These are phyloP conservation scores for Mitragyna speciosa DNA, from an alignment of 257 asterid genomes.

Conservation along the genomic window DNA sequence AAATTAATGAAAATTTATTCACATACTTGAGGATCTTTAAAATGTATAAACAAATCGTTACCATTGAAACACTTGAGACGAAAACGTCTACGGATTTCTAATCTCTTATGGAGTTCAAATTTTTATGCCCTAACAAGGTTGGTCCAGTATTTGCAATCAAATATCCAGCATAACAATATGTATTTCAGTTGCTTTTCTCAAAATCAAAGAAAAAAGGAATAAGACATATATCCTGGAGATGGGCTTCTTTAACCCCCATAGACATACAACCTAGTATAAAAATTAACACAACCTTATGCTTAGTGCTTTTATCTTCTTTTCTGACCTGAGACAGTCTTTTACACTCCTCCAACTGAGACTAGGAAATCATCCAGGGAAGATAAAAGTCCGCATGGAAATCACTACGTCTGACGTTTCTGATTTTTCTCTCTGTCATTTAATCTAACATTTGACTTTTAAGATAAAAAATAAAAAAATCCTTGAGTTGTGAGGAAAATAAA, in stretches of 20 bases:
- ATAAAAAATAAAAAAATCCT: too few species aligned
- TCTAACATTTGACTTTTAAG: too few species aligned
- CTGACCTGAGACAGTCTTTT: constrained; percentile 91
- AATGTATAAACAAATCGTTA: too few species aligned
- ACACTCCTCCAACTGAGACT: constrained; percentile 88
- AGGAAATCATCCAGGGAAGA: constrained; percentile 91
- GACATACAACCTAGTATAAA: background rate
- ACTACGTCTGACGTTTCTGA: too few species aligned
- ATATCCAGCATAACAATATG: background rate
- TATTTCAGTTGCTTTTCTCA: background rate
- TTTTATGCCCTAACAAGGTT: too few species aligned
- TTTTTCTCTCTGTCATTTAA: too few species aligned
- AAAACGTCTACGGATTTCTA: too few species aligned
- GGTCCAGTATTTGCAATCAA: background rate
- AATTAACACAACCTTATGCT: background rate
- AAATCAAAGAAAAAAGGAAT: background rate
- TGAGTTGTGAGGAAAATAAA: too few species aligned
- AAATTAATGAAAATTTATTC: too few species aligned
- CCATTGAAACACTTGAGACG: too few species aligned
- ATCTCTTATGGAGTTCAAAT: too few species aligned
- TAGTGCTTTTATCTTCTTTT: constrained; percentile 40
- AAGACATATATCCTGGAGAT: background rate
- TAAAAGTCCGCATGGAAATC: constrained; percentile 77
- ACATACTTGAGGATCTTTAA: too few species aligned
- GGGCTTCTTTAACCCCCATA: background rate